Conservation (phyloP, 352 stramenopile genomes). For the Phytophthora megakarya region DNA sequence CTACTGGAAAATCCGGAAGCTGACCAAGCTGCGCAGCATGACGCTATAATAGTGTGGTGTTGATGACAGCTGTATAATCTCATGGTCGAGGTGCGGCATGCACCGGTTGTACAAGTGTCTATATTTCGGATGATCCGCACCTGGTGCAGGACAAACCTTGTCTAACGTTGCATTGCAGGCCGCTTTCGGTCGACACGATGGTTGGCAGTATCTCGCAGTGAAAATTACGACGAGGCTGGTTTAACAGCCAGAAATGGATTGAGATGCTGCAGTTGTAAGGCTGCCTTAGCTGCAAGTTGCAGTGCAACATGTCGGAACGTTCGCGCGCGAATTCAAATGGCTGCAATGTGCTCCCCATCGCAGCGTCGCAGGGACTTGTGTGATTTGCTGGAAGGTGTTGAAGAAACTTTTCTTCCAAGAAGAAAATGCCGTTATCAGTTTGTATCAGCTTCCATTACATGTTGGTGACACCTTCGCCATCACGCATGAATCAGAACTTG, state of each 20-base stretch:
- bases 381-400: conserved; percentile 19
- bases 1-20: conserved; percentile 37
- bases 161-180: conserved; percentile 29
- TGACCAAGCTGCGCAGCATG: conserved; percentile 38
- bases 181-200: conserved; percentile 41
- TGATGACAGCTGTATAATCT: conserved; percentile 53
- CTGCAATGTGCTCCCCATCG: conserved; percentile 22
- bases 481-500: not conserved
- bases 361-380: conserved; percentile 20
- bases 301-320: conserved; percentile 22
- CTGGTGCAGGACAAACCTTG: conserved; percentile 2
- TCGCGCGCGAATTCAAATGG: conserved; percentile 16
- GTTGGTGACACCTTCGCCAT: conserved; percentile 8
- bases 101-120: conserved; percentile 48
- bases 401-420: conserved; percentile 8
- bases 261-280: not conserved
- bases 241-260: not conserved
- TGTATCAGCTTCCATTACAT: too few relatives aligned
- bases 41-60: conserved; percentile 45
- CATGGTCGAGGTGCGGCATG: conserved; percentile 52
- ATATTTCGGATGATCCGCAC: not conserved
- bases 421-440: not conserved
- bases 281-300: too few relatives aligned
- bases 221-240: not conserved
- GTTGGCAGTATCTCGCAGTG: conserved; percentile 8